Evolutionary conservation across 148 eudicot species (phyloP).

Genomic region (Diospyros lotus): DNA sequence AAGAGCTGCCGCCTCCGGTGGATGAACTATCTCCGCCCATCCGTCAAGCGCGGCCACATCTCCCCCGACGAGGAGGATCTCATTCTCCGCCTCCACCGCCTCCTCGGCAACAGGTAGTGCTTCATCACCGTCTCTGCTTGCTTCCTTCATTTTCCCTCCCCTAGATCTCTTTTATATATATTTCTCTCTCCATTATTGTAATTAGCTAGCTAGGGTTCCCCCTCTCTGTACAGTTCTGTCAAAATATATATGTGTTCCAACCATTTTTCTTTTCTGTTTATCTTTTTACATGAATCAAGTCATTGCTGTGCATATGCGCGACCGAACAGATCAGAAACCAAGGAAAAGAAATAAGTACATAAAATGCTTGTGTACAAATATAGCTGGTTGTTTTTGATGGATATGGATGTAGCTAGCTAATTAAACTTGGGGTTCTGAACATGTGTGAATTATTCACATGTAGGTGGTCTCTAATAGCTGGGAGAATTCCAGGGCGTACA

Average conservation of each 20-base stretch:
- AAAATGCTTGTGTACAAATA: neutral
- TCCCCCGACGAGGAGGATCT: constrained; percentile 59
- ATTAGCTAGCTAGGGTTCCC: neutral
- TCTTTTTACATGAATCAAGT: neutral
- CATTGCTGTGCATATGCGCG: no score
- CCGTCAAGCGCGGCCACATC: constrained; percentile 58
- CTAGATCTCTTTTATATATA: no score
- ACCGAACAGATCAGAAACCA: no score
- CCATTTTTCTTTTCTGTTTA: neutral
- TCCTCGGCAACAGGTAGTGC: constrained; percentile 50
- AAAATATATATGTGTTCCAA: no score
- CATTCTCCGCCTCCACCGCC: constrained; percentile 66
- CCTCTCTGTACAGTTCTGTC: neutral
- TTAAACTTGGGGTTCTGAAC: no score
- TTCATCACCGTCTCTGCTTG: neutral
- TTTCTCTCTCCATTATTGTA: no score
- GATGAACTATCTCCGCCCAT: constrained; percentile 63
- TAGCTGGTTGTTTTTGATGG: no score
- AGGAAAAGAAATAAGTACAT: neutral
- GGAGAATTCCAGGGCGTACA: constrained; percentile 60
- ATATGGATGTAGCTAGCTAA: no score
- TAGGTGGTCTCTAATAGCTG: constrained; percentile 67
- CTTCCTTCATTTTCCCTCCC: neutral
- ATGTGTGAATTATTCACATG: neutral
- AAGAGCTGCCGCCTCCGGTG: constrained; percentile 66